Evolutionary conservation across 116 monocot species (phyloP).

Genomic region (Iris pallida): DNA sequence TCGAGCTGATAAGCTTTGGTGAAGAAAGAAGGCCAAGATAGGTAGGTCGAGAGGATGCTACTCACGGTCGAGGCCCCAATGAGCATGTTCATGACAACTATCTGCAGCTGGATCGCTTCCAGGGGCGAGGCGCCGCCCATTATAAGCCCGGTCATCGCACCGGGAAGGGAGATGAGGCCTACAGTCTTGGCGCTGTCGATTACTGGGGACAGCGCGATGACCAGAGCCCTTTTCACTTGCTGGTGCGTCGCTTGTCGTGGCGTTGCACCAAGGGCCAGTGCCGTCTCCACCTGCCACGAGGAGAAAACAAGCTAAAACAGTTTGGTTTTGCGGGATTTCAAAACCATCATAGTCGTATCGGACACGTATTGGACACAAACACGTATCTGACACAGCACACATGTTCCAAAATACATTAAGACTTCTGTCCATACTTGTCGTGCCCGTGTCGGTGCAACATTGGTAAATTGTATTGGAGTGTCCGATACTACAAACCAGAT

Average conservation of each 20-base stretch:
- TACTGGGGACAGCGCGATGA: conserved; percentile 71
- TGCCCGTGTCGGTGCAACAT: too few relatives aligned
- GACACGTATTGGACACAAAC: too few relatives aligned
- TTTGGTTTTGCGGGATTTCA: too few relatives aligned
- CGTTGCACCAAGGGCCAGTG: conserved; percentile 78
- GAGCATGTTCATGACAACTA: conserved; percentile 92
- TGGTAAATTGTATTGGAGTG: neutral
- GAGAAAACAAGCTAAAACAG: neutral
- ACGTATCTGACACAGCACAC: too few relatives aligned
- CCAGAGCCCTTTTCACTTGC: conserved; percentile 72
- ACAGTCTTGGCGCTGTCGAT: conserved; percentile 87
- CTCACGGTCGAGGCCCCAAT: conserved; percentile 75
- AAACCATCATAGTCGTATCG: too few relatives aligned
- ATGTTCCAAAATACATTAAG: neutral
- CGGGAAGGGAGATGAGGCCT: conserved; percentile 77
- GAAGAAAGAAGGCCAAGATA: conserved; percentile 88
- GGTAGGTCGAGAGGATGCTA: conserved; percentile 65
- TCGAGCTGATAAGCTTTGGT: conserved; percentile 77
- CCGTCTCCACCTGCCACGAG: conserved; percentile 61
- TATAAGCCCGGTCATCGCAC: conserved; percentile 85
- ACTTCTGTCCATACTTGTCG: too few relatives aligned
- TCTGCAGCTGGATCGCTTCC: conserved; percentile 86
- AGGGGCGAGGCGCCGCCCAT: conserved; percentile 86
- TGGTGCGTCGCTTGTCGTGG: conserved; percentile 71
- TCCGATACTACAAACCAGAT: conserved; percentile 54